These are phyloP conservation scores for Dunaliella primolecta DNA, from an alignment of 139 green algal species.

Conservation along the genomic window DNA sequence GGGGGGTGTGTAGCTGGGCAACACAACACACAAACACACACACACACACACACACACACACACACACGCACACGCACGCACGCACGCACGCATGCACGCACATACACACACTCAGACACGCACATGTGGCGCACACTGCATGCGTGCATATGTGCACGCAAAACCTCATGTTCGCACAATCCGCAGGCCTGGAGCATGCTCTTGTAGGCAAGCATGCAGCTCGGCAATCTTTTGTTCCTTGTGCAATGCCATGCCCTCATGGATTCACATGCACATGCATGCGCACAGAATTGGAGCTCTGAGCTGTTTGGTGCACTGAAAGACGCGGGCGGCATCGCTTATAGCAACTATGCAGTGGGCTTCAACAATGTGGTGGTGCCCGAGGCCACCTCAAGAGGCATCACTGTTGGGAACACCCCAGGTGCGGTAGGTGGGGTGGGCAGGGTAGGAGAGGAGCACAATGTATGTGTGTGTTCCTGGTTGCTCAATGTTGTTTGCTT, in stretches of 20 bases:
- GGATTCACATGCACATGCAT: not conserved
- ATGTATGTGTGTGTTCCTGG: not conserved
- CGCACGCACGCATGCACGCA: not conserved
- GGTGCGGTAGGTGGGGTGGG: slow-evolving; percentile 37
- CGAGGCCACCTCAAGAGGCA: slow-evolving; percentile 82
- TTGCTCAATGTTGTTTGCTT: no score
- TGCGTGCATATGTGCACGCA: no score
- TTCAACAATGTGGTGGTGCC: slow-evolving; percentile 94
- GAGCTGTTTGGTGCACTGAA: slow-evolving; percentile 90
- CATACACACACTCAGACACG: not conserved
- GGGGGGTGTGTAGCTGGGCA: no score
- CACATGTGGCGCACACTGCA: no score
- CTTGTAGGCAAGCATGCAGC: not conserved
- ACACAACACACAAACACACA: slow-evolving; percentile 2
- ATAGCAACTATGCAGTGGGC: slow-evolving; percentile 97
- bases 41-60: slow-evolving; percentile 12
- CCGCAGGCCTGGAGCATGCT: not conserved
- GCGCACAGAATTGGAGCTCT: slow-evolving; percentile 73
- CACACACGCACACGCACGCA: not conserved
- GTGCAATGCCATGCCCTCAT: not conserved
- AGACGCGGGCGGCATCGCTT: slow-evolving; percentile 80
- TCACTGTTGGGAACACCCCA: slow-evolving; percentile 96
- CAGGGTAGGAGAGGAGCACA: not conserved
- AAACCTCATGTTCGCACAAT: not conserved
- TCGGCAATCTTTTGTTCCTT: no score